These are phyloP conservation scores for Scheffersomyces titani DNA, from an alignment of 1,139 yeast genomes.

Conservation along the genomic window DNA sequence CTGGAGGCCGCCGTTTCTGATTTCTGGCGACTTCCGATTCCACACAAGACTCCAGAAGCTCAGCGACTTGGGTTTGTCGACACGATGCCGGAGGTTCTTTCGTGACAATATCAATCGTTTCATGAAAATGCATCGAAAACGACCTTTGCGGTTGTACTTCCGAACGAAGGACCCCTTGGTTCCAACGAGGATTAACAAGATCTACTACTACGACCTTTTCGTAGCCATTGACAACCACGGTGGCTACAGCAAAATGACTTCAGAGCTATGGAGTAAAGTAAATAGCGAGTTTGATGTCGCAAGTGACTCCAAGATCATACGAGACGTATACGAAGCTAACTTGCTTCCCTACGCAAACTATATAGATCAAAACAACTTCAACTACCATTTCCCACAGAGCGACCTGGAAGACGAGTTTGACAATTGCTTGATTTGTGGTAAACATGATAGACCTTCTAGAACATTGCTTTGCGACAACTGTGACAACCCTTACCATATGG, in stretches of 20 bases:
- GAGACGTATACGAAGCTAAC: slow-evolving; percentile 32
- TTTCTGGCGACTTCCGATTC: slow-evolving; percentile 57
- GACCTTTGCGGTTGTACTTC: slow-evolving; percentile 28
- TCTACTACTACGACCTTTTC: slow-evolving; percentile 58
- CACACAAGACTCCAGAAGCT: slow-evolving; percentile 66
- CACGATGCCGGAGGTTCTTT: slow-evolving; percentile 64
- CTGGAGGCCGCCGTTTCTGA: slow-evolving; percentile 53
- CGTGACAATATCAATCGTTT: slow-evolving; percentile 60
- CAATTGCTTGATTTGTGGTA: slow-evolving; percentile 57
- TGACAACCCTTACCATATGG: slow-evolving; percentile 63
- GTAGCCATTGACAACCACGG: slow-evolving; percentile 41
- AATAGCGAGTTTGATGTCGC: slow-evolving; percentile 27
- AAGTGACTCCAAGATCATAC: slow-evolving; percentile 19
- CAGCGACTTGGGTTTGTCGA: slow-evolving; percentile 61
- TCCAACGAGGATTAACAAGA: slow-evolving; percentile 11
- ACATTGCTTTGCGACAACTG: slow-evolving; percentile 75
- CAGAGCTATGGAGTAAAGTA: slow-evolving; percentile 35
- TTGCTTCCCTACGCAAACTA: slow-evolving; percentile 49
- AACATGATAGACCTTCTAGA: slow-evolving; percentile 47
- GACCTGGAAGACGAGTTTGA: slow-evolving; percentile 31
- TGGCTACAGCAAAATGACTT: slow-evolving; percentile 20
- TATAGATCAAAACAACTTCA: slow-evolving; percentile 25
- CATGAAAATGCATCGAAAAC: slow-evolving; percentile 45
- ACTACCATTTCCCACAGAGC: slow-evolving; percentile 17
- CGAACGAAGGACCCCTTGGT: slow-evolving; percentile 7